These are phyloP conservation scores for Medicago arabica DNA, from an alignment of 306 rosid species.

Conservation along the genomic window DNA sequence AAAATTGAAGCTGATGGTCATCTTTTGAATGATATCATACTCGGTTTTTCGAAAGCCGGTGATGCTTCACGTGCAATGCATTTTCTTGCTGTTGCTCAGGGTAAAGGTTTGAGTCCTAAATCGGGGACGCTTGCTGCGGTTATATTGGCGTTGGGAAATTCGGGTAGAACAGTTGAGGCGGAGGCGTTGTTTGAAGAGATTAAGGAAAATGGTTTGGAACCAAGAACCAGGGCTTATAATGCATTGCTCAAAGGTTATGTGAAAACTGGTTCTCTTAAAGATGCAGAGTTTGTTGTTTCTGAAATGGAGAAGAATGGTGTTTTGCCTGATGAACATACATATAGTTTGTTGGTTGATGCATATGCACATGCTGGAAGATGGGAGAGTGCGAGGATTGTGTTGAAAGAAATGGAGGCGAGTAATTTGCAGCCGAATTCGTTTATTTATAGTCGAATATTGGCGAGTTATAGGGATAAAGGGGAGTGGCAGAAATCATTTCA, in stretches of 20 bases:
- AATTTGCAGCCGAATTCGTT: slow-evolving; percentile 75
- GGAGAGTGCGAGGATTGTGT: slow-evolving; percentile 88
- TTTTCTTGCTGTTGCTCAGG: slow-evolving; percentile 80
- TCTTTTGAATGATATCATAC: slow-evolving; percentile 73
- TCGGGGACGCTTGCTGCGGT: slow-evolving; percentile 69
- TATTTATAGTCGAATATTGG: slow-evolving; percentile 79
- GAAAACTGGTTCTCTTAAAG: slow-evolving; percentile 69
- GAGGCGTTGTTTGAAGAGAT: slow-evolving; percentile 92
- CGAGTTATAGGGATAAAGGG: slow-evolving; percentile 79
- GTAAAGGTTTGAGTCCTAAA: slow-evolving; percentile 72
- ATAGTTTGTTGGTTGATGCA: slow-evolving; percentile 77
- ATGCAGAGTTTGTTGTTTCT: slow-evolving; percentile 79
- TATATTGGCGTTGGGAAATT: slow-evolving; percentile 72
- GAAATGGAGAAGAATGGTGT: slow-evolving; percentile 85
- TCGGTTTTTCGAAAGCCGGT: slow-evolving; percentile 84
- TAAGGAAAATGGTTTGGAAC: slow-evolving; percentile 74
- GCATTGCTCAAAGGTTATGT: slow-evolving; percentile 86
- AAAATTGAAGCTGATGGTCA: slow-evolving; percentile 78
- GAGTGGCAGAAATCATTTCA: slow-evolving; percentile 95
- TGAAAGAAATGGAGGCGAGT: slow-evolving; percentile 85
- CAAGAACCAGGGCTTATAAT: slow-evolving; percentile 80
- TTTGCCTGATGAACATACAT: slow-evolving; percentile 80
- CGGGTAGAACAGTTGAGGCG: slow-evolving; percentile 77
- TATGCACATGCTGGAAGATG: slow-evolving; percentile 80
- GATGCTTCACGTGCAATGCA: slow-evolving; percentile 72